Base-by-base conservation (phyloP, 2,329 filamentous ascomycete species). In the Xylaria sp. region DNA sequence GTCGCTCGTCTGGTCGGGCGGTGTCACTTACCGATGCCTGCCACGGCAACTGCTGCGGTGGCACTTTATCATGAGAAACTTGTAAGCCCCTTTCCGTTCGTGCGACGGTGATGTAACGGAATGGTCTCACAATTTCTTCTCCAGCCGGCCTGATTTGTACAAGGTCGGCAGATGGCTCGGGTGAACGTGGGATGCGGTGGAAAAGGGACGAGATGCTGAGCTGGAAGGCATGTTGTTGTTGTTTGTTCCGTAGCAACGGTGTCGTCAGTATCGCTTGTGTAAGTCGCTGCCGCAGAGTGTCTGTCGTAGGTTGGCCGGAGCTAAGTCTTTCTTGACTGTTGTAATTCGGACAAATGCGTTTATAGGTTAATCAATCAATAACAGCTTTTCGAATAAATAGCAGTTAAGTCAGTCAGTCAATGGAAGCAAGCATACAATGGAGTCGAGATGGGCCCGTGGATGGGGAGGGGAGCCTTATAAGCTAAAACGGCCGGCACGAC, bases 1-100 rank as follows among this genome's bases (percentile, higher is more conserved):
- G 11, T 67, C 63, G 55, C 61, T 46, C 7, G n/a, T 4, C 19
- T 47, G 37, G n/a, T 55, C 6, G 15, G 46, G 15, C 21, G 23
- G 47, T 13, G 23, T 40, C 37, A 61, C 64, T 74, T 67, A 72
- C 74, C 74, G 49, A 75, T 73, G 47, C 73, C 73, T 49, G 73
- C 68, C 3, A 73, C 71, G 40, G 72, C 73, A 35, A 72, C 67
- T 29, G 71, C 70, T 19, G 73, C 73, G 1, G 73, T 74, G 11
- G 67, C 72, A 60, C 72, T n/a, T n/a, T 75, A 52, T 52, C 54
- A 49, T 35, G 17, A 15, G 29, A 56, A 3, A 19, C 29, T 56
- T 33, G 71, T 67, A 58, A 73, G 67, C 41, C 43, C n/a, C 29
- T 38, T 33, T 23, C 13, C 40, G 37, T 41, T 52, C 23, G 15